Conservation (phyloP, 495 filamentous ascomycete genomes). For the Xylaria acuta region DNA sequence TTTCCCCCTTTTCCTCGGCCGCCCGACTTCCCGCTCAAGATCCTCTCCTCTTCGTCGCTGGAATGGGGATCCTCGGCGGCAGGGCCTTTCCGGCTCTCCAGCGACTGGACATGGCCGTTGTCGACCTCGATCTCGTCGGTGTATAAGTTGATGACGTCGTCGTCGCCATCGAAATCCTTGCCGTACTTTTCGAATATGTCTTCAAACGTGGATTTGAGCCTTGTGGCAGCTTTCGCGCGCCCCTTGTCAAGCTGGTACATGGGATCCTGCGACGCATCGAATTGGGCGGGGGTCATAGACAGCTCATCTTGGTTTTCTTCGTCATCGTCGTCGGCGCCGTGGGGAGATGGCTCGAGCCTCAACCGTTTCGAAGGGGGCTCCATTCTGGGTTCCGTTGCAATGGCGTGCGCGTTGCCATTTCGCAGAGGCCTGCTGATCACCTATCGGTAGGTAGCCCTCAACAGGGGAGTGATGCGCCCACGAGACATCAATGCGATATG, state of each 20-base stretch:
- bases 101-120: constrained; percentile 77
- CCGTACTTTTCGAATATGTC: constrained; percentile 87
- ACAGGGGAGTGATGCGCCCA: neutral
- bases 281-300: constrained; percentile 47
- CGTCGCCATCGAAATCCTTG: constrained; percentile 78
- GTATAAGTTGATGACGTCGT: constrained; percentile 79
- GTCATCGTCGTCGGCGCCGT: constrained; percentile 41
- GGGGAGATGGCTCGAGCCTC: constrained; percentile 51
- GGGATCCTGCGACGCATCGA: constrained; percentile 53
- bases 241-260: constrained; percentile 62
- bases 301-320: constrained; percentile 53
- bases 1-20: neutral
- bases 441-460: neutral
- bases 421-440: neutral
- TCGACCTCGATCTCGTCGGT: constrained; percentile 83
- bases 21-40: constrained; percentile 28
- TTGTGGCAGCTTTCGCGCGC: constrained; percentile 65
- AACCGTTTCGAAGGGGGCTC: constrained; percentile 65
- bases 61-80: constrained; percentile 30
- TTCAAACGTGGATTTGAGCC: constrained; percentile 82
- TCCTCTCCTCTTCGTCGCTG: constrained; percentile 34
- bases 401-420: constrained; percentile 22
- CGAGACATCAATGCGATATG: neutral
- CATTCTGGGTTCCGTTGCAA: constrained; percentile 46
- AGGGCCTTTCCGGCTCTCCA: constrained; percentile 59